Evolutionary conservation across 2,329 filamentous ascomycete species (phyloP), one percentile per base, ranked within the genome.

Genomic region (Magnaporthales sp.): DNA sequence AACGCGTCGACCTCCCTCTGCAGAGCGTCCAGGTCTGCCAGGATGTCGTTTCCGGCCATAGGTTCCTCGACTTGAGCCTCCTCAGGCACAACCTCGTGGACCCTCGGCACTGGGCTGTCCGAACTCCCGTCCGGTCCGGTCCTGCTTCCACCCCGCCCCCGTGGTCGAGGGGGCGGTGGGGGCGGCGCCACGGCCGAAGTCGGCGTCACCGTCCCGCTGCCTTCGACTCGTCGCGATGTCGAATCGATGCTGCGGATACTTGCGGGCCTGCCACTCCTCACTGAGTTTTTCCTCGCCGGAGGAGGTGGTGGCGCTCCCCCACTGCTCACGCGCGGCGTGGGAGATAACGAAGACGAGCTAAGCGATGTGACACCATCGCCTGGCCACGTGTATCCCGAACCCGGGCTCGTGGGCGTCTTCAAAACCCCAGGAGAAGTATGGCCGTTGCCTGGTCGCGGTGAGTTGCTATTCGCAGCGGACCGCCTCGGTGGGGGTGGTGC

Each of bases 1-100:
- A 90, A 73, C 4, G 86, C 89, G 76, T 94, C 90, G 54, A 94
- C 90, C 73, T 94, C 91, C 73, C 84, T 84, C 76, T 92, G 90
- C 69, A 94, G 77, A 26, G 87, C 87, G 62, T 86, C 84, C 66
- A 94, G 77, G 74, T 93, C 90, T 1, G 89, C 89, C 70, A 94
- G 76, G 68, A 93, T 91, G 72, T 91, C 85, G 58, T 77, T 75
- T 1, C 79, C 77, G 65, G 78, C 76, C 10, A 78, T 68, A 22
- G 51, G 56, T 8, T 24, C 58, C 19, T 78, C 70, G 67, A 80
- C 74, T 73, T 80, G 73, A 70, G 67, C 65, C 69, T 68, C 75
- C 69, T 64, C 70, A 63, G 69, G 70, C 31, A 70, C 71, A 3
- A 67, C 68, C 15, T 63, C 67, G 8, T 67, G 30, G 26, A 71